phyloP scores from a whole-genome alignment of 768 basidiomycete species.

The Exidia glandulosa region DNA sequence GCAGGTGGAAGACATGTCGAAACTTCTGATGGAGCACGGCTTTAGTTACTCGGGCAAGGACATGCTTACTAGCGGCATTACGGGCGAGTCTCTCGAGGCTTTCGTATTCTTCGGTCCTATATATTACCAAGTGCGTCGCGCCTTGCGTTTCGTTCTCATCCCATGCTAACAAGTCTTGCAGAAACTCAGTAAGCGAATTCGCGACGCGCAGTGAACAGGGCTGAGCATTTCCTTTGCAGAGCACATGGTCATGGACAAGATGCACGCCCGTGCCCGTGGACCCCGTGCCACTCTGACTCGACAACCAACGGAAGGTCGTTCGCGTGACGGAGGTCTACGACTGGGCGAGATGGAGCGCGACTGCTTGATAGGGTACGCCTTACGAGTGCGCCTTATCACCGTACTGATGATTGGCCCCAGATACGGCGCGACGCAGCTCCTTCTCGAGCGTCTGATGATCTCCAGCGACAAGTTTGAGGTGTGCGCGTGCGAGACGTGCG shows the following conservation, averaged over 20 bases:
- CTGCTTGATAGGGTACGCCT: constrained; percentile 72
- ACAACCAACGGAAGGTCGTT: constrained; percentile 97
- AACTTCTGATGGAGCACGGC: constrained; percentile 86
- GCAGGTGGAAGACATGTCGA: constrained; percentile 95
- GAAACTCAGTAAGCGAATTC: constrained; percentile 76
- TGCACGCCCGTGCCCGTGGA: constrained; percentile 97
- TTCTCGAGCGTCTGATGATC: constrained; percentile 97
- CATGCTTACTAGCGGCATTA: constrained; percentile 96
- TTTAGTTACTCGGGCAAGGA: constrained; percentile 99
- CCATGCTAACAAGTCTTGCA: constrained; percentile 22
- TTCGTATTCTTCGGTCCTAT: constrained; percentile 99
- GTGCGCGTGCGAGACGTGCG: constrained; percentile 89
- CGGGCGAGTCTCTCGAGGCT: constrained; percentile 90
- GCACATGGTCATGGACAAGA: constrained; percentile 99
- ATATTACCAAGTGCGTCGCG: constrained; percentile 73
- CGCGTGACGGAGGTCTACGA: constrained; percentile 92
- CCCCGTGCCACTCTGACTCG: constrained; percentile 93
- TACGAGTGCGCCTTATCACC: neutral
- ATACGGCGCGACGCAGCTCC: constrained; percentile 90
- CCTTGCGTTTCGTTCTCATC: constrained; percentile 3
- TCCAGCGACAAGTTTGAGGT: constrained; percentile 98
- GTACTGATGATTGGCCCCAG: neutral
- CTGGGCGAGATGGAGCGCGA: constrained; percentile 99
- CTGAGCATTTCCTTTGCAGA: constrained; percentile 30
- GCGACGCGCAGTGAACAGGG: constrained; percentile 7